Evolutionary conservation across 2,329 filamentous ascomycete species (phyloP).

Genomic region (Claviceps sorghi): DNA sequence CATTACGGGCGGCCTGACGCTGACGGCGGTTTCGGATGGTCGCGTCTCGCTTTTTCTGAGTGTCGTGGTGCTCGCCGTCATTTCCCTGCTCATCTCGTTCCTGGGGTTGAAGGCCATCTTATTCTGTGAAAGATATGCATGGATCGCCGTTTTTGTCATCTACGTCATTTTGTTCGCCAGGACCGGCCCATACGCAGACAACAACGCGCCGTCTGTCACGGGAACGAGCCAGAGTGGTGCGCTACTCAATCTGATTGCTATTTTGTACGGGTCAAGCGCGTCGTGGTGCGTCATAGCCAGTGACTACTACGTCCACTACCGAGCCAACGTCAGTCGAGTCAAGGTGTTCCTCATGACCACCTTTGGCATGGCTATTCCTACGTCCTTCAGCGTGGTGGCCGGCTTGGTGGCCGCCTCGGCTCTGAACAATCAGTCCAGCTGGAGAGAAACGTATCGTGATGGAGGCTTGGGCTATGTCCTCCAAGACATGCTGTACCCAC

Average conservation of each 20-base stretch:
- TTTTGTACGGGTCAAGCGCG: constrained; percentile 33
- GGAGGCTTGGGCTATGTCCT: constrained; percentile 30
- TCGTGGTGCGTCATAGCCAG: constrained; percentile 30
- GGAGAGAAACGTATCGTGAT: constrained; percentile 22
- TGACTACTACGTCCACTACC: constrained; percentile 24
- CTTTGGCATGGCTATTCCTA: constrained; percentile 32
- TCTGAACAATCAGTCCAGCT: constrained; percentile 24
- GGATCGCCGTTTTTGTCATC: constrained; percentile 31
- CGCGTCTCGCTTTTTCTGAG: constrained; percentile 34
- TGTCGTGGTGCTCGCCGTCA: constrained; percentile 35
- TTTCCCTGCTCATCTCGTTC: constrained; percentile 35
- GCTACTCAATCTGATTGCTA: constrained; percentile 27
- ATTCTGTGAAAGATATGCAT: constrained; percentile 35
- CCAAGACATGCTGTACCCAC: constrained; percentile 27
- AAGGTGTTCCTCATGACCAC: constrained; percentile 34
- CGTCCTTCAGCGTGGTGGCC: constrained; percentile 32
- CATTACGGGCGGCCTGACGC: constrained; percentile 35
- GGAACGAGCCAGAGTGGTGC: constrained; percentile 24
- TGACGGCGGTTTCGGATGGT: constrained; percentile 30
- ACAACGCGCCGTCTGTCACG: constrained; percentile 15
- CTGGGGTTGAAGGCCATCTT: constrained; percentile 35
- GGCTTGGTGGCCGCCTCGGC: constrained; percentile 29
- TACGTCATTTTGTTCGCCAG: constrained; percentile 36
- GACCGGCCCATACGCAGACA: constrained; percentile 26
- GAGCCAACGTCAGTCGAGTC: constrained; percentile 27